Base-by-base conservation (phyloP, 1,284 basidiomycete genomes). In the Apiotrichum laibachii region DNA sequence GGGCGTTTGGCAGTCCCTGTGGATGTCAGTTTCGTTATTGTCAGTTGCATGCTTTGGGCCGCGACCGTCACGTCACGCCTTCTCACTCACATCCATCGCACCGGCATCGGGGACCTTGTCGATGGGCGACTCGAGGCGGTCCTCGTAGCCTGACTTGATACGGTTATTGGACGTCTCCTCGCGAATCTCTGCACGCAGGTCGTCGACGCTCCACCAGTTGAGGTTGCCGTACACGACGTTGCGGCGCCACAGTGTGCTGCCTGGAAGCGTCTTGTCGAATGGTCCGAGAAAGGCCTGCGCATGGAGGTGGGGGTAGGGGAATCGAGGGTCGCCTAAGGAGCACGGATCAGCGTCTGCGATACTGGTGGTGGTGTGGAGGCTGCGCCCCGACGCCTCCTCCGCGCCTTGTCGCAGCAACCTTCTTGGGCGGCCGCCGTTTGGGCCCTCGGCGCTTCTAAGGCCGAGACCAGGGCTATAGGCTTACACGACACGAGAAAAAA, bases 181-280 rank as follows among this genome's bases (percentile, higher is more conserved):
- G 21, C 77, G 76, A 44, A 79, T 79, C 64, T 79, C 77, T 13
- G 77, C 77, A 15, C 73, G 65, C 35, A 79, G 63, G 63, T 79
- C 77, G 49, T 77, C 73, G 15, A 77, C 47, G 6, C 60, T 61
- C 72, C 75, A 79, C 75, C 76, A 77, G 52, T 76, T 76, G 39
- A 73, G 52, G 6, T 48, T 40, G n/a, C 69, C 69, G 63, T 73
- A 76, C 0, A 75, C 69, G 13, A 77, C 65, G 35, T 71, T 75
- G n/a, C 76, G 71, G 1, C 76, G 66, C 62, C 66, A 77, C 59
- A 76, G 65, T 5, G 68, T 67, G 18, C 71, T 68, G 13, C 75
- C 73, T 0, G 75, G 69, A 0, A 71, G 59, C 3, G 57, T 61
- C 12, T 67, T 64, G 55, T 77, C 73, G 21, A 72, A 67, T 1